These are phyloP conservation scores for Acacia concinna DNA, from an alignment of 331 rosid species.

Conservation along the genomic window DNA sequence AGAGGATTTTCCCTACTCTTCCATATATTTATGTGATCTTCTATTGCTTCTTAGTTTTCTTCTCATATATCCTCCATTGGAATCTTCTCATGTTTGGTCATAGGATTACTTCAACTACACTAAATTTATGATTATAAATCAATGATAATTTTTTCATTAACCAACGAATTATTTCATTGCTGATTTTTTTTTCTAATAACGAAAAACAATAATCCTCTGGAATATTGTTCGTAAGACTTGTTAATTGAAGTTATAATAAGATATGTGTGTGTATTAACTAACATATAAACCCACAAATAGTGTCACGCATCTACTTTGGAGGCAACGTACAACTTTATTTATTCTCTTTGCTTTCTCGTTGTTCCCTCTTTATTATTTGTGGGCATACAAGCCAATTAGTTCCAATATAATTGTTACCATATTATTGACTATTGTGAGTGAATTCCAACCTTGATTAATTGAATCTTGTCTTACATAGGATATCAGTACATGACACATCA, in stretches of 20 bases:
- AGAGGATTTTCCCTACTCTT: no score
- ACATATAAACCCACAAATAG: neutral
- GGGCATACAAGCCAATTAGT: neutral
- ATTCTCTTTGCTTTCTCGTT: neutral
- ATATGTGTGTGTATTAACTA: neutral
- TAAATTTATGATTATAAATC: neutral
- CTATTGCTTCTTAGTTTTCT: no score
- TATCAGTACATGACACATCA: neutral
- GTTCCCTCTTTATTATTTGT: neutral
- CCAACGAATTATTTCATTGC: neutral
- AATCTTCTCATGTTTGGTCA: no score
- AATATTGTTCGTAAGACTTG: neutral
- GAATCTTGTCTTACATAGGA: neutral
- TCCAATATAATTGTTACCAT: neutral
- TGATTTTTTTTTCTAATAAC: neutral
- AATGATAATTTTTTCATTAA: neutral
- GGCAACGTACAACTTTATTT: conserved; percentile 1
- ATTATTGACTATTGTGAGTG: neutral
- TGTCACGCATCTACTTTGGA: neutral
- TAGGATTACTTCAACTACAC: no score
- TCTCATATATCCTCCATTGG: no score
- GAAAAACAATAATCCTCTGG: neutral
- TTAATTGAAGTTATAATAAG: neutral
- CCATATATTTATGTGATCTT: no score
- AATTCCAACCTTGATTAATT: neutral